These are phyloP conservation scores for Phytophthora pluvialis DNA, from an alignment of 352 stramenopile genomes.

Conservation along the genomic window DNA sequence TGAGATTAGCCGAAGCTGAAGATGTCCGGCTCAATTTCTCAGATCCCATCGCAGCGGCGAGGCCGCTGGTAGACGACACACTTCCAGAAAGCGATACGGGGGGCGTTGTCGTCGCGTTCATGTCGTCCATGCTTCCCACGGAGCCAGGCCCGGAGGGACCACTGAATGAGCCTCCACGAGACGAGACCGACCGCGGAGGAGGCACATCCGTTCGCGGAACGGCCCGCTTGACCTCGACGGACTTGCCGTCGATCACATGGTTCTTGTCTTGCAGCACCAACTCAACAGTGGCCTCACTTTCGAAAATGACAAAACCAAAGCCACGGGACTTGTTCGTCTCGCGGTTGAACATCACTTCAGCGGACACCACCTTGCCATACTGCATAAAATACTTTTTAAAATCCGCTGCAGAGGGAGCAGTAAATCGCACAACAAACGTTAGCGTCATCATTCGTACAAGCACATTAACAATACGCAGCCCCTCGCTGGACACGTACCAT, in stretches of 20 bases:
- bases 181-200: conserved; percentile 75
- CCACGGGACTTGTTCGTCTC: conserved; percentile 95
- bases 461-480: no score
- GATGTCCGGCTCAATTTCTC: conserved; percentile 36
- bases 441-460: neutral
- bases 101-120: conserved; percentile 59
- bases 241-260: conserved; percentile 94
- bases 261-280: conserved; percentile 86
- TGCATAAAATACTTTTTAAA: conserved; percentile 94
- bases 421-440: conserved; percentile 4
- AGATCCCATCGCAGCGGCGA: conserved; percentile 39
- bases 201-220: conserved; percentile 86
- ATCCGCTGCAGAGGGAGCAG: conserved; percentile 52
- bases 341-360: conserved; percentile 95
- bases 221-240: conserved; percentile 88
- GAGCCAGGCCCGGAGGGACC: conserved; percentile 75
- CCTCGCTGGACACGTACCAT: conserved; percentile 59
- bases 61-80: conserved; percentile 37
- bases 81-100: conserved; percentile 73
- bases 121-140: conserved; percentile 74
- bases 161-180: conserved; percentile 78
- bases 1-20: conserved; percentile 41
- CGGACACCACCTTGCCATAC: conserved; percentile 93
- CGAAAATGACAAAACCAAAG: conserved; percentile 95
- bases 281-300: conserved; percentile 88